Percentiles rank a stretch among this genome's conserved stretches.
These are phyloP conservation scores for Geosmithia flava DNA, from an alignment of 2,329 filamentous ascomycete species.

Conservation along the genomic window DNA sequence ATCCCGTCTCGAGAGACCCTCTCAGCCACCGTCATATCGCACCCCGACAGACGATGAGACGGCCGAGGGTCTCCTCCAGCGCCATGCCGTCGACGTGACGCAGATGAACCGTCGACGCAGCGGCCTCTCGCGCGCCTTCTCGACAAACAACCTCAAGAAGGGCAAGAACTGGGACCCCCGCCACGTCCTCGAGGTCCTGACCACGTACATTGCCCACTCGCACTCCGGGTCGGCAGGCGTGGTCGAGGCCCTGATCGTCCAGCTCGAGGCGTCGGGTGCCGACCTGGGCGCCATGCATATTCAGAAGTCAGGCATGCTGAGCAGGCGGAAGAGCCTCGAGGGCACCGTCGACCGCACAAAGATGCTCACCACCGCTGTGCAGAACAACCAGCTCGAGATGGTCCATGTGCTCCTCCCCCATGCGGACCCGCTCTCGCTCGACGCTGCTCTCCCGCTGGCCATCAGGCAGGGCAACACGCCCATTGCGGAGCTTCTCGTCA, in stretches of 20 bases:
- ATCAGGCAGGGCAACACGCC: slow-evolving; percentile 28
- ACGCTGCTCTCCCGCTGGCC: slow-evolving; percentile 35
- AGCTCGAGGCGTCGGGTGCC: slow-evolving; percentile 34
- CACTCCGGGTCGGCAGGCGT: slow-evolving; percentile 21
- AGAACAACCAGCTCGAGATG: slow-evolving; percentile 37
- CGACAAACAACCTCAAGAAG: slow-evolving; percentile 24
- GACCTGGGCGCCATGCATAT: slow-evolving; percentile 36
- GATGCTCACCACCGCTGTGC: slow-evolving; percentile 36
- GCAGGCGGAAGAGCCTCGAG: slow-evolving; percentile 36
- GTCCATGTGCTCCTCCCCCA: slow-evolving; percentile 39
- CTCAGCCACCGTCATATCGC: slow-evolving; percentile 27
- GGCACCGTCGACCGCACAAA: slow-evolving; percentile 33
- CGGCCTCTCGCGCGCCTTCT: slow-evolving; percentile 24
- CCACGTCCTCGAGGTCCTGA: slow-evolving; percentile 38
- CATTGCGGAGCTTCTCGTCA: slow-evolving; percentile 34
- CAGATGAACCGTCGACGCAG: slow-evolving; percentile 22
- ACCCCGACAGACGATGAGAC: slow-evolving; percentile 34
- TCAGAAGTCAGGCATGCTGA: slow-evolving; percentile 33
- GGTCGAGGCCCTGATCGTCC: slow-evolving; percentile 40
- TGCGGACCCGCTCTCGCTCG: slow-evolving; percentile 36
- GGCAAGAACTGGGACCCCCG: slow-evolving; percentile 39
- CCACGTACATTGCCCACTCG: slow-evolving; percentile 25
- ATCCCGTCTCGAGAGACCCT: slow-evolving; percentile 26
- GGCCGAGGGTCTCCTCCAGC: slow-evolving; percentile 42
- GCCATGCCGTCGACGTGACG: slow-evolving; percentile 22